Evolutionary conservation across 2,329 filamentous ascomycete species (phyloP).

Genomic region (Fusarium falciforme): DNA sequence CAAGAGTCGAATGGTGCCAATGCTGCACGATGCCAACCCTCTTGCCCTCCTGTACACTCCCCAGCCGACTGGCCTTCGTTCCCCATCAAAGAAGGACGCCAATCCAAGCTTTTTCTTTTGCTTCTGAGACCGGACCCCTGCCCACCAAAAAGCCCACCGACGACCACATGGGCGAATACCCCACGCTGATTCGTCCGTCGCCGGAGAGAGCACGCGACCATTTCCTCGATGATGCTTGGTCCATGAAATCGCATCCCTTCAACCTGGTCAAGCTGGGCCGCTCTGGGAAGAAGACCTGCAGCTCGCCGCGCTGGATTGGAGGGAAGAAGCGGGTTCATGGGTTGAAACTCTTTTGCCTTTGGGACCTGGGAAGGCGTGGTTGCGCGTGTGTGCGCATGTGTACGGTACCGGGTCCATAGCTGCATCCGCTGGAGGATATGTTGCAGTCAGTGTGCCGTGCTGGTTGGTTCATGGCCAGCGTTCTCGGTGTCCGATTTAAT

Average conservation of each 20-base stretch:
- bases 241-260: constrained; percentile 44
- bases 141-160: constrained; percentile 37
- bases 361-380: constrained; percentile 14
- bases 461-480: constrained; percentile 4
- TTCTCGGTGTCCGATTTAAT: constrained; percentile 26
- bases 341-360: constrained; percentile 39
- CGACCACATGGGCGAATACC: constrained; percentile 51
- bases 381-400: constrained; percentile 30
- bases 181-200: constrained; percentile 49
- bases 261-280: constrained; percentile 31
- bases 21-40: constrained; percentile 16
- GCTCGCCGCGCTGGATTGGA: constrained; percentile 37
- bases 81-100: constrained; percentile 26
- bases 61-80: constrained; percentile 16
- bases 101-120: constrained; percentile 38
- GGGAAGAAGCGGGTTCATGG: constrained; percentile 38
- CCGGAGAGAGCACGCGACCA: constrained; percentile 55
- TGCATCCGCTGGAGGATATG: constrained; percentile 6
- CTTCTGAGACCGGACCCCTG: constrained; percentile 36
- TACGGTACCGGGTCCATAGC: constrained; percentile 9
- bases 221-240: constrained; percentile 58
- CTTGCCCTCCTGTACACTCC: constrained; percentile 18
- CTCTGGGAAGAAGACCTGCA: constrained; percentile 21
- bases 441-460: constrained; percentile 2
- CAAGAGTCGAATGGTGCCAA: constrained; percentile 16